Evolutionary conservation across 495 filamentous ascomycete genomes (phyloP).

Genomic region (Margaritispora aquatica): DNA sequence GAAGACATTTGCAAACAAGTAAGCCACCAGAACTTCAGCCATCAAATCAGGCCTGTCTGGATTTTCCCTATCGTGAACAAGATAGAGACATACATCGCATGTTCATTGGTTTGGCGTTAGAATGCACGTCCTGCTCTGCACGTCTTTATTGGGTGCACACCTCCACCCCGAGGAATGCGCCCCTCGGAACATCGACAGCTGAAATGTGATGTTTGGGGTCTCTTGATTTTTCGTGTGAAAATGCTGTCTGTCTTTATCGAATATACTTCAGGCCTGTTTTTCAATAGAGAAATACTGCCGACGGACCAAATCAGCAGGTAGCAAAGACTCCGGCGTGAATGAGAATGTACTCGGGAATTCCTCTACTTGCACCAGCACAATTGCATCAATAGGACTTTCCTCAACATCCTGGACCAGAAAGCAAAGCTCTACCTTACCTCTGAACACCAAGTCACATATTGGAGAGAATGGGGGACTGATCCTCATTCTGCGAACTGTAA

Average conservation of each 20-base stretch:
- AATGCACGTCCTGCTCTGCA: background rate
- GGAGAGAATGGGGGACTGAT: background rate
- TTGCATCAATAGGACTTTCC: background rate
- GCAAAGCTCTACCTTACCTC: background rate
- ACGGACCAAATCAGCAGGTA: too few relatives aligned
- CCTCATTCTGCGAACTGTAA: background rate
- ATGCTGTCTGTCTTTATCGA: background rate
- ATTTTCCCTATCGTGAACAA: background rate
- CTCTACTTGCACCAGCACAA: background rate
- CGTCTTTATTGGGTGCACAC: too few relatives aligned
- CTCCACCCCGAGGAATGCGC: too few relatives aligned
- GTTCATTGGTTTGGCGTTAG: background rate
- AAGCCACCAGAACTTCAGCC: too few relatives aligned
- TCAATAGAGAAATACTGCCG: too few relatives aligned
- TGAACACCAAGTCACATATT: background rate
- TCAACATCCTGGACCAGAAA: background rate
- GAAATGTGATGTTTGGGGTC: background rate
- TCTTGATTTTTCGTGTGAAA: background rate
- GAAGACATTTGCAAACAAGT: too few relatives aligned
- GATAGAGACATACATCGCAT: too few relatives aligned
- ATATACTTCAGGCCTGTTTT: background rate
- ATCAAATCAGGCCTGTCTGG: background rate
- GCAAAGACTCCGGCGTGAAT: background rate
- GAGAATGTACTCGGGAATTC: background rate
- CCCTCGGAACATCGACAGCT: background rate